Conservation (phyloP, 768 basidiomycete genomes). For the Sporobolomyces pararoseus region DNA sequence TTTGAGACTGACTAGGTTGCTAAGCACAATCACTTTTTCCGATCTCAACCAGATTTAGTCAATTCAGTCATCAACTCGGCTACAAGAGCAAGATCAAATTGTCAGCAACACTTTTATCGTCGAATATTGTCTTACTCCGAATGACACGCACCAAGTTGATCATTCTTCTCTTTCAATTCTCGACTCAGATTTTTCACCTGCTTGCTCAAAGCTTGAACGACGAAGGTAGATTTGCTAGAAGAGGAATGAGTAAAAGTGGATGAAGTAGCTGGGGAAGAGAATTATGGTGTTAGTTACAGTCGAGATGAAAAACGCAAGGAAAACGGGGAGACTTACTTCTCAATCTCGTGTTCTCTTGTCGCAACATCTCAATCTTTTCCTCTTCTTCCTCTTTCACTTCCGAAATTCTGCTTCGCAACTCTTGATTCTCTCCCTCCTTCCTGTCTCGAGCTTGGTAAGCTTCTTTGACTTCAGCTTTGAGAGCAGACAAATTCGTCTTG, state of each 20-base stretch:
- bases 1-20: too few relatives aligned
- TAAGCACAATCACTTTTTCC: too few relatives aligned
- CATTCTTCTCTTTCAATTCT: constrained; percentile 3
- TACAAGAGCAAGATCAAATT: background rate
- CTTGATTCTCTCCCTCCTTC: background rate
- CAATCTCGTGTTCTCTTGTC: background rate
- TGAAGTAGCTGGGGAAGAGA: too few relatives aligned
- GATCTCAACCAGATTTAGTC: background rate
- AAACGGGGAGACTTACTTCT: background rate
- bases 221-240: background rate
- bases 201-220: background rate
- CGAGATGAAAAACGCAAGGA: too few relatives aligned
- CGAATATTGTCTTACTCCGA: background rate
- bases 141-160: background rate
- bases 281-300: too few relatives aligned
- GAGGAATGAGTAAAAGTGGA: too few relatives aligned
- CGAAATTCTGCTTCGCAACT: too few relatives aligned
- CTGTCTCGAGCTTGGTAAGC: background rate
- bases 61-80: background rate
- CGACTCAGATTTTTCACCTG: background rate
- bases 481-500: background rate
- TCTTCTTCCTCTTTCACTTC: too few relatives aligned
- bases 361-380: background rate
- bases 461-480: constrained; percentile 8
- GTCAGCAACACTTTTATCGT: background rate